phyloP scores from a whole-genome alignment of 2,329 filamentous ascomycete species.

The Aureobasidium sp. region DNA sequence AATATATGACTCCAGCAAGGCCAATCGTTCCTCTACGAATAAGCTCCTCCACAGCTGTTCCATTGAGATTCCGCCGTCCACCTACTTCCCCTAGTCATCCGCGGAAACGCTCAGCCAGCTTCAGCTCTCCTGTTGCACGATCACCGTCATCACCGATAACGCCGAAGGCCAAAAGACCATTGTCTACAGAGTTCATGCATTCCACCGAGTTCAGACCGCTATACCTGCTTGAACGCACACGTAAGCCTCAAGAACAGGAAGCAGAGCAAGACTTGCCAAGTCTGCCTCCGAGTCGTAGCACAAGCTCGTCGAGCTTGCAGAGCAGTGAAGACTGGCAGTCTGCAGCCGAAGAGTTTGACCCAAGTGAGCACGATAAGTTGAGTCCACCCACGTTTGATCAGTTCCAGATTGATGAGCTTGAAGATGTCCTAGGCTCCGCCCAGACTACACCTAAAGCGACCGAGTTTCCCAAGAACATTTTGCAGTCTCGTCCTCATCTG shows the following conservation, averaged over 20 bases:
- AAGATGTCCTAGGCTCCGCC: slow-evolving; percentile 52
- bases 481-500: slow-evolving; percentile 17
- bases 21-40: slow-evolving; percentile 18
- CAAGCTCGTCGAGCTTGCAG: slow-evolving; percentile 32
- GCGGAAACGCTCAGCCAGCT: slow-evolving; percentile 25
- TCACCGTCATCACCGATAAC: slow-evolving; percentile 17
- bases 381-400: neutral
- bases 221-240: slow-evolving; percentile 66
- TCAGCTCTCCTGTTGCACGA: slow-evolving; percentile 20
- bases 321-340: slow-evolving; percentile 39
- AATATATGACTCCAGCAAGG: slow-evolving; percentile 15
- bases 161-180: slow-evolving; percentile 15
- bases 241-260: slow-evolving; percentile 34
- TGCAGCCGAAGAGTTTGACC: slow-evolving; percentile 30
- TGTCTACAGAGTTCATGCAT: slow-evolving; percentile 18
- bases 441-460: slow-evolving; percentile 62
- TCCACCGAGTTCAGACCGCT: slow-evolving; percentile 65
- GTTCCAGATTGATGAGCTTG: slow-evolving; percentile 1
- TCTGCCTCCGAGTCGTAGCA: slow-evolving; percentile 40
- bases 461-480: slow-evolving; percentile 31
- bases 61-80: slow-evolving; percentile 27
- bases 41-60: slow-evolving; percentile 28
- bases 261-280: slow-evolving; percentile 39
- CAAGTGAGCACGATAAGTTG: slow-evolving; percentile 21
- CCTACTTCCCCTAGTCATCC: slow-evolving; percentile 21